Conservation (phyloP, 768 basidiomycete species). For the Paxillus rubicundulus region DNA sequence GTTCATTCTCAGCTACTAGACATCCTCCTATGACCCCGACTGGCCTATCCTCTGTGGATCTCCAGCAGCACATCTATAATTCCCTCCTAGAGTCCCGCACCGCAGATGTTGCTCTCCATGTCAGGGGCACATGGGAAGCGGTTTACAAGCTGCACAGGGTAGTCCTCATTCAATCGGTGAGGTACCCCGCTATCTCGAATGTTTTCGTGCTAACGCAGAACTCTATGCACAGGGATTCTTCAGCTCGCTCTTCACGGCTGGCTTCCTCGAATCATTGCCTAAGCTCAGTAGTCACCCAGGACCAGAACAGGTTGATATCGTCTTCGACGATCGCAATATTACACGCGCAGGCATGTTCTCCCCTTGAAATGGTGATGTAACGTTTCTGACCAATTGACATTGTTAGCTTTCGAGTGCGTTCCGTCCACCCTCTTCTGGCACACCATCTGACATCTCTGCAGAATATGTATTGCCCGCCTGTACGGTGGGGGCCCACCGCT, state of each 20-base stretch:
- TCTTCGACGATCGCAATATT: slow-evolving; percentile 85
- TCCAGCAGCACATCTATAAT: slow-evolving; percentile 75
- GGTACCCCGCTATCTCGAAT: slow-evolving; percentile 22
- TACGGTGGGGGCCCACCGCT: slow-evolving; percentile 85
- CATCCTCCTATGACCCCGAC: slow-evolving; percentile 37
- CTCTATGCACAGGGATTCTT: slow-evolving; percentile 79
- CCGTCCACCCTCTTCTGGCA: not conserved
- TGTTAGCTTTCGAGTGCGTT: slow-evolving; percentile 83
- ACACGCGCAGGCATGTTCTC: slow-evolving; percentile 69
- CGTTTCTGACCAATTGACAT: slow-evolving; percentile 12
- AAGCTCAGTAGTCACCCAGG: slow-evolving; percentile 21
- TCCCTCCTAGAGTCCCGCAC: slow-evolving; percentile 71
- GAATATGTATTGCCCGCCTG: slow-evolving; percentile 81
- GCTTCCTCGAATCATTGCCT: slow-evolving; percentile 61
- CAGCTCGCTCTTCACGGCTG: slow-evolving; percentile 78
- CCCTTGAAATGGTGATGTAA: not conserved
- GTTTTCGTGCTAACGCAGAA: slow-evolving; percentile 2
- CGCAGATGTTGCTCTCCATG: slow-evolving; percentile 72
- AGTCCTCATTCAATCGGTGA: slow-evolving; percentile 83
- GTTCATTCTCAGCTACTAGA: not conserved
- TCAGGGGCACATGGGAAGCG: slow-evolving; percentile 67
- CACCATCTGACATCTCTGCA: slow-evolving; percentile 30
- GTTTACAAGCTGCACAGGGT: slow-evolving; percentile 80
- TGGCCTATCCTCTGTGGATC: slow-evolving; percentile 47
- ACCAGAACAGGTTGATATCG: slow-evolving; percentile 61